These are phyloP conservation scores for Xylaria cubensis DNA, from an alignment of 495 filamentous ascomycete species.

Conservation along the genomic window DNA sequence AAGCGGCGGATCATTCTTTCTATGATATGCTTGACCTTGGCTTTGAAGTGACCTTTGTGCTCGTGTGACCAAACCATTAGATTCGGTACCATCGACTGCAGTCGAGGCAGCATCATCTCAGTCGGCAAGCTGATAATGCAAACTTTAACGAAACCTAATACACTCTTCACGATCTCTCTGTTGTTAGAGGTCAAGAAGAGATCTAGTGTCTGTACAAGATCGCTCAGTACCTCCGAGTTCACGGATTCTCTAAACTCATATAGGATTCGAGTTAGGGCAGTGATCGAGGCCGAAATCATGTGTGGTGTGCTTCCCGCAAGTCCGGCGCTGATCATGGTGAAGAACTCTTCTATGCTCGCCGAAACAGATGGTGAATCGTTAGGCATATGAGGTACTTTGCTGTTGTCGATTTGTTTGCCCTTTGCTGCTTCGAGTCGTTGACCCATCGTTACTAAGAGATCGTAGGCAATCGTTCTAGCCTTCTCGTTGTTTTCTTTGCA, in stretches of 20 bases:
- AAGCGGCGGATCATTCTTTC: conserved; percentile 92
- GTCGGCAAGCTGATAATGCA: conserved; percentile 84
- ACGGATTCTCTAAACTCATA: conserved; percentile 81
- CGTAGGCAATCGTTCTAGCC: conserved; percentile 85
- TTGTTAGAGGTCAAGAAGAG: conserved; percentile 94
- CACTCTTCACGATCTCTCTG: conserved; percentile 91
- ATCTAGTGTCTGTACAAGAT: conserved; percentile 90
- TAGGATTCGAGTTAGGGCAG: conserved; percentile 86
- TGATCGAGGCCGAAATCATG: conserved; percentile 94
- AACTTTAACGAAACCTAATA: conserved; percentile 96
- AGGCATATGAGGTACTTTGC: conserved; percentile 84
- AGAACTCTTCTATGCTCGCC: conserved; percentile 89
- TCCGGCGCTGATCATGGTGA: conserved; percentile 97
- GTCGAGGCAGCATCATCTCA: conserved; percentile 73
- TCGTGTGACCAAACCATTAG: conserved; percentile 96
- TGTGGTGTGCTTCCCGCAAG: conserved; percentile 89
- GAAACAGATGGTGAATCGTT: conserved; percentile 74
- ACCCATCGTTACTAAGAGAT: conserved; percentile 87
- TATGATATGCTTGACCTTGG: conserved; percentile 96
- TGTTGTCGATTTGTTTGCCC: conserved; percentile 81
- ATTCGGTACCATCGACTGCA: conserved; percentile 79
- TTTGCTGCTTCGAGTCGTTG: conserved; percentile 70
- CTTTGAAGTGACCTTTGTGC: conserved; percentile 93
- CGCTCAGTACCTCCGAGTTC: conserved; percentile 60
- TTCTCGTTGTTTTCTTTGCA: conserved; percentile 98